Conservation (phyloP, 2,329 filamentous ascomycete species). For the Neonectria sp. region DNA sequence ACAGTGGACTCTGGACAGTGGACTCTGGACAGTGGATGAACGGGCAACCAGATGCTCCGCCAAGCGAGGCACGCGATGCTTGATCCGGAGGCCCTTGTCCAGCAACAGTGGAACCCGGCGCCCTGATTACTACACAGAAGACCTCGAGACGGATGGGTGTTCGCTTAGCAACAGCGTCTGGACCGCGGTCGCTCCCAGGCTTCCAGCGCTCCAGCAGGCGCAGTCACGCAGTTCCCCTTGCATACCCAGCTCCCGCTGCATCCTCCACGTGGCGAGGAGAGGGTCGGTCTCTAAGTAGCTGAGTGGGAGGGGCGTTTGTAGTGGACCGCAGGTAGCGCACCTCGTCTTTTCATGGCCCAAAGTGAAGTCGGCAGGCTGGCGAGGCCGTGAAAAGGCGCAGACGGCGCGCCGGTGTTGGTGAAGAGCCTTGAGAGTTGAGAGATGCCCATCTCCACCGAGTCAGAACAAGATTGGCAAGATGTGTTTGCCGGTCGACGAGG, state of each 20-base stretch:
- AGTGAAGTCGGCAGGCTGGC: neutral
- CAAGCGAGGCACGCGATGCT: conserved; percentile 19
- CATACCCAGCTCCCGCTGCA: conserved; percentile 34
- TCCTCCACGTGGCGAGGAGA: conserved; percentile 42
- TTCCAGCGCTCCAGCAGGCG: neutral
- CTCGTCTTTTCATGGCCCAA: no score
- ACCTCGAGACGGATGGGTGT: neutral
- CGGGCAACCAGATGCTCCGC: neutral
- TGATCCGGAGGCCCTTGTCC: conserved; percentile 13
- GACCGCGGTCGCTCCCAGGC: conserved; percentile 16
- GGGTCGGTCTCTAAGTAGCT: neutral
- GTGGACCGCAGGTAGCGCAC: no score
- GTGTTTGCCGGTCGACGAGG: conserved; percentile 12
- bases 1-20: no score
- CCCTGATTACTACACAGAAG: neutral
- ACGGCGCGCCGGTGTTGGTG: neutral
- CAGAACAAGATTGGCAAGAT: conserved; percentile 19
- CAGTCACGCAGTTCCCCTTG: conserved; percentile 33
- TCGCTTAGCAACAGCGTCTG: conserved; percentile 11
- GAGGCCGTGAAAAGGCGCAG: conserved; percentile 9
- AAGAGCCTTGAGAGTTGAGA: no score
- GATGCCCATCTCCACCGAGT: conserved; percentile 19
- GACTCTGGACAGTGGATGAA: no score
- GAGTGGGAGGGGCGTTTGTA: conserved; percentile 1
- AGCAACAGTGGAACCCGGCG: neutral